These are phyloP conservation scores for Meira miltonrushii DNA, from an alignment of 1,284 basidiomycete genomes.

Conservation along the genomic window DNA sequence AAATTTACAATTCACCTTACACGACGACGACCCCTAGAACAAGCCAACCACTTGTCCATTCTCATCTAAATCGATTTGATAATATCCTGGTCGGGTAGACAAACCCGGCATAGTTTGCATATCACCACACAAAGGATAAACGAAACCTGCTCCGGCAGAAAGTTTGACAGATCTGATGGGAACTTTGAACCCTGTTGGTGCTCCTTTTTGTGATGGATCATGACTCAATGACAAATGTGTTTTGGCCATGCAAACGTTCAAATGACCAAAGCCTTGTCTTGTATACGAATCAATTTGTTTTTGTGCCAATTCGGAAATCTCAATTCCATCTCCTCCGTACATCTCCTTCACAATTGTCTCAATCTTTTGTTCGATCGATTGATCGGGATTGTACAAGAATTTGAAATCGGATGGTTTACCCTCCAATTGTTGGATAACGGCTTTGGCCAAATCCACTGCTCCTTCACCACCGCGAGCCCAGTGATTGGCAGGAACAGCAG, in stretches of 20 bases:
- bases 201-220: constrained; percentile 44
- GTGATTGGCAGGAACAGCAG: constrained; percentile 90
- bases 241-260: constrained; percentile 91
- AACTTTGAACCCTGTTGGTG: constrained; percentile 65
- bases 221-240: constrained; percentile 68
- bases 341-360: constrained; percentile 47
- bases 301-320: constrained; percentile 64
- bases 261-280: constrained; percentile 72
- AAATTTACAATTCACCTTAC: too few species aligned
- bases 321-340: constrained; percentile 50
- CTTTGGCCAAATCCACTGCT: constrained; percentile 43
- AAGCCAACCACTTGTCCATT: constrained; percentile 53
- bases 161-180: constrained; percentile 85
- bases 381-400: constrained; percentile 47
- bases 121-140: constrained; percentile 69
- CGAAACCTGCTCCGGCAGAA: constrained; percentile 88
- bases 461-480: constrained; percentile 55
- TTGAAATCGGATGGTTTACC: constrained; percentile 38
- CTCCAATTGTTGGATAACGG: constrained; percentile 42
- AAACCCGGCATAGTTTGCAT: constrained; percentile 94
- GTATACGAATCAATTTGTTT: constrained; percentile 88
- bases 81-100: constrained; percentile 75
- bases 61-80: constrained; percentile 49
- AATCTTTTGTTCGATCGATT: constrained; percentile 46
- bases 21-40: constrained; percentile 3